Evolutionary conservation across 106 monocot genomes (phyloP).

Genomic region (Dioscorea dumetorum): DNA sequence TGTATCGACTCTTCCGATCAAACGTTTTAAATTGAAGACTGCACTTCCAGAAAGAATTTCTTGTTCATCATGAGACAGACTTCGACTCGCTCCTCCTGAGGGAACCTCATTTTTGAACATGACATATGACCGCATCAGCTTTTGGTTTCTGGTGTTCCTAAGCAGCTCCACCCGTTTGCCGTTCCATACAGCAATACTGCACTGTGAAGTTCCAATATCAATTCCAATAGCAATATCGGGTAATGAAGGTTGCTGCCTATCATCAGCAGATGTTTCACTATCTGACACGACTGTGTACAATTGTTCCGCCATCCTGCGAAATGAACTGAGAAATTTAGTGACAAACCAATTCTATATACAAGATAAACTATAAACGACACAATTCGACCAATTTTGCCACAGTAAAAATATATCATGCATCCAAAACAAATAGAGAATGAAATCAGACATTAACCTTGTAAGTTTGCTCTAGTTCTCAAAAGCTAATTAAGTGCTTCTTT

Average conservation of each 20-base stretch:
- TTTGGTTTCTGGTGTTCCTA: constrained; percentile 16
- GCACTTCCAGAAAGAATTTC: constrained; percentile 76
- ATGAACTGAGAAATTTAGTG: background rate
- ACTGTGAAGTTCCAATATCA: constrained; percentile 81
- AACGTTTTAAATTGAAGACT: constrained; percentile 67
- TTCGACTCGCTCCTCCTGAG: constrained; percentile 41
- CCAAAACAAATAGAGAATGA: no score
- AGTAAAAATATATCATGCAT: no score
- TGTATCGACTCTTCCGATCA: constrained; percentile 64
- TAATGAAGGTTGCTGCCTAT: constrained; percentile 20
- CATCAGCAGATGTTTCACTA: constrained; percentile 60
- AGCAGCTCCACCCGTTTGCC: constrained; percentile 60
- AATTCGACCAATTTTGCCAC: no score
- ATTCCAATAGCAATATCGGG: constrained; percentile 62
- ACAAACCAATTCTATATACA: no score
- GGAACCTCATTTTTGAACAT: constrained; percentile 54
- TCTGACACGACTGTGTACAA: constrained; percentile 66
- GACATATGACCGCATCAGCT: constrained; percentile 45
- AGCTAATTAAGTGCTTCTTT: no score
- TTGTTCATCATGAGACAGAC: constrained; percentile 33
- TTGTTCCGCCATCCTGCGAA: constrained; percentile 51
- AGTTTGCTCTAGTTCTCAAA: no score
- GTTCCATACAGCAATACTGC: constrained; percentile 74
- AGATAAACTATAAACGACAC: no score
- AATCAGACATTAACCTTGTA: no score